Conservation (phyloP, 768 basidiomycete species). For the Leccinum broughii region DNA sequence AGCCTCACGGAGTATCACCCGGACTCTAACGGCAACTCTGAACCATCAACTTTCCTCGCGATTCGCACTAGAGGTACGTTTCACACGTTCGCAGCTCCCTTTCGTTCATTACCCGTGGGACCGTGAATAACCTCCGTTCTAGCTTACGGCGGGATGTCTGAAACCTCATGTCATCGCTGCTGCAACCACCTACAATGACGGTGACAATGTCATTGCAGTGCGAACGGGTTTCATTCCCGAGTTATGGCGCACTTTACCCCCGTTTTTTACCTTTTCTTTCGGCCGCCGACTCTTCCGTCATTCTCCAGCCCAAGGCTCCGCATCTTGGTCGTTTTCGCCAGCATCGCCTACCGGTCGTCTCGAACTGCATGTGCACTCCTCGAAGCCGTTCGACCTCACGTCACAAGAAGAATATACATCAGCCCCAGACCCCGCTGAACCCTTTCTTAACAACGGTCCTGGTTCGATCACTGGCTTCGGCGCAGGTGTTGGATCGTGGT, state of each 20-base stretch:
- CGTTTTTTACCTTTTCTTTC: conserved; percentile 44
- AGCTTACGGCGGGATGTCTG: conserved; percentile 44
- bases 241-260: conserved; percentile 33
- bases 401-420: conserved; percentile 24
- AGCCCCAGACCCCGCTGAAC: conserved; percentile 23
- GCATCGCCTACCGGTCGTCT: conserved; percentile 29
- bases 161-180: conserved; percentile 43
- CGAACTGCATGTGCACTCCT: conserved; percentile 45
- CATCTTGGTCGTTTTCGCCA: conserved; percentile 33
- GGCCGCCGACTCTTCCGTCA: conserved; percentile 54
- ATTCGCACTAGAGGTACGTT: conserved; percentile 45
- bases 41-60: conserved; percentile 77
- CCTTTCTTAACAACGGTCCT: conserved; percentile 30
- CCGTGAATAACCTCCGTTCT: conserved; percentile 17
- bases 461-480: conserved; percentile 56
- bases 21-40: conserved; percentile 65
- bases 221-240: conserved; percentile 39
- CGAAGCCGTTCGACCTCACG: conserved; percentile 39
- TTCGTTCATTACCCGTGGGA: conserved; percentile 9
- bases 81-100: conserved; percentile 19
- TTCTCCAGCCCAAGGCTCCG: conserved; percentile 46
- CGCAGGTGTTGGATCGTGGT: conserved; percentile 46
- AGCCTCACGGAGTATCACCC: conserved; percentile 25
- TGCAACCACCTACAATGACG: conserved; percentile 49
- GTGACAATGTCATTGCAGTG: conserved; percentile 45